Evolutionary conservation across 2,329 filamentous ascomycete species (phyloP), one percentile per base, ranked within the genome.

Genomic region (Xylariomycetidae sp.): DNA sequence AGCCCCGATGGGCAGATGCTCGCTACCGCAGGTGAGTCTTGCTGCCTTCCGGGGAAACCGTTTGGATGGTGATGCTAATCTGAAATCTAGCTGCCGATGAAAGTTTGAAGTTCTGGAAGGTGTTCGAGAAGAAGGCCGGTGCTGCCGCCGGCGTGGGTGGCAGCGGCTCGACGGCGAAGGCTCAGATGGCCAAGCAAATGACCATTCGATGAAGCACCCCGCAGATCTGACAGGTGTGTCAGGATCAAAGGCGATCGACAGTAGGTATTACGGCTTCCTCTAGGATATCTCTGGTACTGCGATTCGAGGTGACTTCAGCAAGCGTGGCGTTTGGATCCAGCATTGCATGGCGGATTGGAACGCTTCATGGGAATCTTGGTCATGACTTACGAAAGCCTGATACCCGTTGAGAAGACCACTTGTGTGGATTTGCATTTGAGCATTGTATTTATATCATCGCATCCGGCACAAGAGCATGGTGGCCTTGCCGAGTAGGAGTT

Each of bases 41-140:
- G 15, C 14, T 9, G 4, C 10, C 20, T 9, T n/a, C 19, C 16
- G 19, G 14, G 19, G 13, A 15, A 18, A 26, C 24, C 15, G 24
- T 19, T 15, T 26, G 9, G 31, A 17, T 31, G 34, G 37, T 37
- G 32, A 47, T 46, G 44, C 59, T 62, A 50, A 59, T 40, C 27
- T 32, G 6, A 23, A 32, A 19, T 43, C 29, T 26, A 79, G 85
- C 90, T 50, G 89, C 90, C 23, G 92, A 98, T 54, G 92, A 98
- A 72, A 90, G 83, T 57, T 74, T 98, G 62, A 98, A 98, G 70
- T 98, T 98, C 74, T 98, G 92, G 92, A 98, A 98, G 79, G 75
- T 98, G 51, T 98, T 98, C 56, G 92, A 98, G 75, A 95, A 95
- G 77, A 96, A 95, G 77, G 72, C 89, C 13, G 88, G 87, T 35